phyloP scores from a whole-genome alignment of 352 stramenopile genomes.

The Phytophthora sp. region DNA sequence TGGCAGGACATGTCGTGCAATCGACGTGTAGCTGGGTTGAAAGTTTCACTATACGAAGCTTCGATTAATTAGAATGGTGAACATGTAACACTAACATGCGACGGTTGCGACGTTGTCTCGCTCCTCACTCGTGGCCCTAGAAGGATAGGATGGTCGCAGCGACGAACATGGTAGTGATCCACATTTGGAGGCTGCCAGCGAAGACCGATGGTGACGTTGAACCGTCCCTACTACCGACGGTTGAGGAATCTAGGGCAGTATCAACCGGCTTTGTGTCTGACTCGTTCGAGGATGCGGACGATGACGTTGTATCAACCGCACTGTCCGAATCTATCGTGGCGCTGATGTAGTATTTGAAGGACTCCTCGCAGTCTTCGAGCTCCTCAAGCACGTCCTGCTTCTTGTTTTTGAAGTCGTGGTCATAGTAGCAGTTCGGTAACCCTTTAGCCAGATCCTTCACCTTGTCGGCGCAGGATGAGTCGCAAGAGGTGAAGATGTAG shows the following conservation, averaged over 20 bases:
- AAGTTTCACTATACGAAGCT: no score
- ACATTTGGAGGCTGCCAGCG: background rate
- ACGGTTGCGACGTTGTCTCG: background rate
- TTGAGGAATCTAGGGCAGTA: slow-evolving; percentile 18
- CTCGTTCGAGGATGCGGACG: slow-evolving; percentile 5
- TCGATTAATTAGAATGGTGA: background rate
- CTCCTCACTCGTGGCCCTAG: no score
- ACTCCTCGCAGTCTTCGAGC: slow-evolving; percentile 15
- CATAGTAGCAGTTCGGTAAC: slow-evolving; percentile 46
- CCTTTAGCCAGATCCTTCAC: slow-evolving; percentile 26
- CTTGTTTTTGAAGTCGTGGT: slow-evolving; percentile 43
- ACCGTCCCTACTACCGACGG: background rate
- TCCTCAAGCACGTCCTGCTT: slow-evolving; percentile 34
- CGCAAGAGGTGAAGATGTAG: slow-evolving; percentile 40
- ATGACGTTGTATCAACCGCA: background rate
- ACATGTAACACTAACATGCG: background rate
- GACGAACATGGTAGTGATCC: background rate
- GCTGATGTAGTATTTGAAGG: slow-evolving; percentile 13
- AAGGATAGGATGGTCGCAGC: slow-evolving; percentile 5
- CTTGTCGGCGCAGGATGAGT: slow-evolving; percentile 31
- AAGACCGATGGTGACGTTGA: background rate
- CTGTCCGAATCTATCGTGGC: slow-evolving; percentile 19
- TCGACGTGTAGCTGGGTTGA: no score
- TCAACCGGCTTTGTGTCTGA: slow-evolving; percentile 3
- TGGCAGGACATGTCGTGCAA: no score